Evolutionary conservation across 2,329 filamentous ascomycete species (phyloP), one percentile per base, ranked within the genome.

Genomic region (Leptographium lundbergii): DNA sequence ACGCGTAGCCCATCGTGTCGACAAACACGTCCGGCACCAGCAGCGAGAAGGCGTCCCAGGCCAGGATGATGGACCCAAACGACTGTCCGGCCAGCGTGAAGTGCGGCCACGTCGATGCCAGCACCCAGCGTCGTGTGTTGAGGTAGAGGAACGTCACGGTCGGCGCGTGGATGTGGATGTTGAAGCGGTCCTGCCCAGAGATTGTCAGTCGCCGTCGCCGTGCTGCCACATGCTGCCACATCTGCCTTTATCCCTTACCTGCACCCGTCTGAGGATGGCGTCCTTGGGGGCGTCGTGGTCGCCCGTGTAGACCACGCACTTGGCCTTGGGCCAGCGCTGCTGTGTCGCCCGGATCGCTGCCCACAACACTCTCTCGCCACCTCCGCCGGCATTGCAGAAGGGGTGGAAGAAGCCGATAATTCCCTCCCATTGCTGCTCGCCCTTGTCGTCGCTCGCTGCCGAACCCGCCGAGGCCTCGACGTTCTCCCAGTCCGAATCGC

Each of bases 1-100:
- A 99, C 29, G 92, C 91, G 68, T 96, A 99, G 62, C 94, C 94
- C 91, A 99, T 96, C 2, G 94, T 99, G 69, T 99, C 94, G 66
- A 99, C 79, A 70, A 97, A 96, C 57, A 97, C 81, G 70, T 99
- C 94, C 0, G 94, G 94, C 0, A 92, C 88, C 3, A 97, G 79
- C 3, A 96, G 81, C n/a, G 83, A 86, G 70, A 99, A 94, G 13
- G 92, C 92, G 68, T 99, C 92, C 78, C 89, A 94, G 29, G 88
- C 91, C 58, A 99, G 78, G 32, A 96, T 70, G 53, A 99, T 69
- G 6, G 91, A 96, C 50, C 94, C 94, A 4, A 97, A 69, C 2
- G 90, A 95, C 71, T 99, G 94, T n/a, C 92, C 91, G 4, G 96
- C 78, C 5, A 99, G 82, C 0, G 94, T 99, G 72, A 97, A 94